Evolutionary conservation across 306 rosid genomes (phyloP).

Genomic region (Comarum palustre): DNA sequence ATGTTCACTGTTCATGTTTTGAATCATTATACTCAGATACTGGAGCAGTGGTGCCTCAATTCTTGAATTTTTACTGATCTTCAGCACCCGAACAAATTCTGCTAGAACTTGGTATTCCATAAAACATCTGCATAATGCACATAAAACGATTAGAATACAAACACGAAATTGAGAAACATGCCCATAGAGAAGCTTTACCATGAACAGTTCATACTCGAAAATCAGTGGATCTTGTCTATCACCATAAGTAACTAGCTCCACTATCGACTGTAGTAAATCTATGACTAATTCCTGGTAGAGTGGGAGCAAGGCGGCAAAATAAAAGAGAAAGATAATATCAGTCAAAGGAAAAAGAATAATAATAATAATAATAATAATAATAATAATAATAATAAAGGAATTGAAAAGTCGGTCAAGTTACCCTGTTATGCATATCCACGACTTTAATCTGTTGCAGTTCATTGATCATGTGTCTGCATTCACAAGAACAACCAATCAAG

Average conservation of each 20-base stretch:
- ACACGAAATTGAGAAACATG: slow-evolving; percentile 12
- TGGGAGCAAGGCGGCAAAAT: background rate
- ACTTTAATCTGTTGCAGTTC: slow-evolving; percentile 39
- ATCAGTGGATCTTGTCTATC: slow-evolving; percentile 74
- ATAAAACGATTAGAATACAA: slow-evolving; percentile 13
- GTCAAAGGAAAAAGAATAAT: background rate
- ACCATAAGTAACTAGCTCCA: slow-evolving; percentile 80
- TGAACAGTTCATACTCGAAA: slow-evolving; percentile 58
- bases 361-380: background rate
- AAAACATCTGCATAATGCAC: slow-evolving; percentile 58
- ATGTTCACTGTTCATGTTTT: slow-evolving; percentile 70
- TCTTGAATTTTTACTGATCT: slow-evolving; percentile 52
- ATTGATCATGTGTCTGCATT: slow-evolving; percentile 25
- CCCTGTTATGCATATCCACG: slow-evolving; percentile 39
- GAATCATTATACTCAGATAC: slow-evolving; percentile 82
- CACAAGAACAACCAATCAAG: background rate
- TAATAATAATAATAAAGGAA: background rate
- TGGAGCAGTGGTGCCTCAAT: slow-evolving; percentile 79
- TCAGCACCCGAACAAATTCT: slow-evolving; percentile 71
- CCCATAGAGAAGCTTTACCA: slow-evolving; percentile 19
- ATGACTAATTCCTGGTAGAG: slow-evolving; percentile 58
- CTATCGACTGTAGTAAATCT: slow-evolving; percentile 73
- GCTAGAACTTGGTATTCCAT: slow-evolving; percentile 83
- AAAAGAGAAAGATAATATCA: background rate
- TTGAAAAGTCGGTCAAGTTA: slow-evolving; percentile 12